These are phyloP conservation scores for Fusarium coicis DNA, from an alignment of 2,329 filamentous ascomycete genomes.

Conservation along the genomic window DNA sequence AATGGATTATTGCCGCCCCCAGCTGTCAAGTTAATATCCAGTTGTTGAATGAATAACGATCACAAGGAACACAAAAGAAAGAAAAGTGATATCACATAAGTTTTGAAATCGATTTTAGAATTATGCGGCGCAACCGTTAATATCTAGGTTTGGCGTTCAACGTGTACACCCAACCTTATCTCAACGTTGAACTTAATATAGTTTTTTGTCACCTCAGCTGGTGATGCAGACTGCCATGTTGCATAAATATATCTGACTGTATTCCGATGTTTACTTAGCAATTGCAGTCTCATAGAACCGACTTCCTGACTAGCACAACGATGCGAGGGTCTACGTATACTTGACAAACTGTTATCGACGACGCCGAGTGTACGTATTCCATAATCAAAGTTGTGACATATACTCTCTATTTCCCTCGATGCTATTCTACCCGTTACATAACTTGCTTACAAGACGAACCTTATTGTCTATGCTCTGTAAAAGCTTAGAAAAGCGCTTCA, in stretches of 20 bases:
- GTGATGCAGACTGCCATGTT: background rate
- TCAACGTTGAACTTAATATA: background rate
- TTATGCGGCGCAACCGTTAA: background rate
- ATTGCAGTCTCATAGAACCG: background rate
- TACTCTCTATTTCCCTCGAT: background rate
- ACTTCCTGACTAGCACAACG: background rate
- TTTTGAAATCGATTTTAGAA: background rate
- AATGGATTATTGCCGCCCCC: background rate
- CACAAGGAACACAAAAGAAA: background rate
- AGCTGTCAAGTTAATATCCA: no score
- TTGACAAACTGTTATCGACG: background rate
- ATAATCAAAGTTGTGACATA: background rate
- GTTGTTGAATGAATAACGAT: background rate
- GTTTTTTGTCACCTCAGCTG: background rate
- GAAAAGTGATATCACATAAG: background rate
- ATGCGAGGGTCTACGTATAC: background rate
- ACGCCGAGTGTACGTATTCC: background rate
- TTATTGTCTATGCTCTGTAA: background rate
- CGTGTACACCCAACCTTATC: slow-evolving; percentile 7
- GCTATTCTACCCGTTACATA: background rate
- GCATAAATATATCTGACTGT: background rate
- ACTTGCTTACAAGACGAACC: background rate
- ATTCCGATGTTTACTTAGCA: background rate
- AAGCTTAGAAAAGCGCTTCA: background rate
- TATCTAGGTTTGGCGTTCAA: slow-evolving; percentile 1